A percentile compares a stretch with the other conserved stretches of the same genome.
Conservation (phyloP, 768 basidiomycete genomes). For the Pulveroboletus sp. region DNA sequence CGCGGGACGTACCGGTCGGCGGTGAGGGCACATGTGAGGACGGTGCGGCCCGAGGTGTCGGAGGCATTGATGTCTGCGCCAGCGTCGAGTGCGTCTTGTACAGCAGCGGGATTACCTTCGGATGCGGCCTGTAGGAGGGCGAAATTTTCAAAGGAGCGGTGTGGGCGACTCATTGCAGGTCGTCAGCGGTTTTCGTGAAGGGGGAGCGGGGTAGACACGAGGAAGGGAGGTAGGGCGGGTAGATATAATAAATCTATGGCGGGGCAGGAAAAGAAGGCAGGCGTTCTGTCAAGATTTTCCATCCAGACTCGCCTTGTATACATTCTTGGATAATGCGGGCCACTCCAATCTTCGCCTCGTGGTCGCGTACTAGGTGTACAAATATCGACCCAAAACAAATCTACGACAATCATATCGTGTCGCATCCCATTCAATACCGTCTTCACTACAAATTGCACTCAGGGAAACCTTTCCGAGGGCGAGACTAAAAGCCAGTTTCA, state of each 20-base stretch:
- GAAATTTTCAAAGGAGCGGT: conserved; percentile 39
- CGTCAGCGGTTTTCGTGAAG: conserved; percentile 31
- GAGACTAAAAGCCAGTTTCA: conserved; percentile 7
- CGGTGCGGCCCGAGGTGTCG: conserved; percentile 57
- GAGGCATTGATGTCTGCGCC: conserved; percentile 69
- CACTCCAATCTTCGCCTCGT: conserved; percentile 24
- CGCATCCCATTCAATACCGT: background rate
- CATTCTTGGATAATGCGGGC: conserved; percentile 29
- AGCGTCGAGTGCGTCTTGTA: conserved; percentile 48
- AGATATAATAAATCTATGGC: conserved; percentile 14
- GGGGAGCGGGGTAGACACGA: conserved; percentile 3
- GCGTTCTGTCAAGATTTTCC: conserved; percentile 21
- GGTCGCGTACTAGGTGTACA: conserved; percentile 16
- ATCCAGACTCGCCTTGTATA: conserved; percentile 17
- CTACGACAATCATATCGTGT: background rate
- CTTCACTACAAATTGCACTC: background rate
- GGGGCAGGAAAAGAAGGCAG: conserved; percentile 9
- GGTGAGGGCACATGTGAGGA: conserved; percentile 65
- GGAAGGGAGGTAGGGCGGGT: conserved; percentile 8
- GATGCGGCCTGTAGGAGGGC: conserved; percentile 54
- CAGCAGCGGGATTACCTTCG: conserved; percentile 50
- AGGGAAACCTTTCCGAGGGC: conserved; percentile 1
- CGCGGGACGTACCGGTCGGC: conserved; percentile 57
- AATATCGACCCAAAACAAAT: background rate
- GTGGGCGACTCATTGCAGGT: conserved; percentile 35